These are phyloP conservation scores for Evernia prunastri DNA, from an alignment of 495 filamentous ascomycete species.

Conservation along the genomic window DNA sequence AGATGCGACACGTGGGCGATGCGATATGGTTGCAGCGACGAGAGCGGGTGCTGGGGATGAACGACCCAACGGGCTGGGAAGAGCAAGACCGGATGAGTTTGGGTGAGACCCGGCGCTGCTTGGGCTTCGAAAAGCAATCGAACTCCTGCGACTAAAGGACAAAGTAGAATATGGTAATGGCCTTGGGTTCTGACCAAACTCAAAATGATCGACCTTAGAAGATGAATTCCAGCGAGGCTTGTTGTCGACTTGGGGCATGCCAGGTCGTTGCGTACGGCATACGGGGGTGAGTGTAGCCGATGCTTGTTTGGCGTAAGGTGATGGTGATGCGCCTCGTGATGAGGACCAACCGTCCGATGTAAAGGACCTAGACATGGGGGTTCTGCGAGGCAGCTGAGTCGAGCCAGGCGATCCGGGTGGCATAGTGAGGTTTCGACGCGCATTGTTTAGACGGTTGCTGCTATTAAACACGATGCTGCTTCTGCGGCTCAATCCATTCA, in stretches of 20 bases:
- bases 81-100: slow-evolving; percentile 30
- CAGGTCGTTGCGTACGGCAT: slow-evolving; percentile 43
- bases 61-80: slow-evolving; percentile 35
- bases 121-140: slow-evolving; percentile 33
- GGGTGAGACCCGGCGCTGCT: slow-evolving; percentile 33
- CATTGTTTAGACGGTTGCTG: slow-evolving; percentile 33
- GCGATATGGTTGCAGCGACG: slow-evolving; percentile 32
- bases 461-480: slow-evolving; percentile 48
- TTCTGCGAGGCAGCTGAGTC: slow-evolving; percentile 39
- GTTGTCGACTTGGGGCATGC: slow-evolving; percentile 43
- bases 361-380: slow-evolving; percentile 27
- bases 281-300: slow-evolving; percentile 51
- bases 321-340: slow-evolving; percentile 38
- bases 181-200: slow-evolving; percentile 65
- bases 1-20: slow-evolving; percentile 38
- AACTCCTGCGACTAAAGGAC: slow-evolving; percentile 52
- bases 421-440: slow-evolving; percentile 36
- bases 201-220: slow-evolving; percentile 60
- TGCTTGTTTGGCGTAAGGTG: slow-evolving; percentile 42
- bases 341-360: slow-evolving; percentile 21
- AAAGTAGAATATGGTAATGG: slow-evolving; percentile 57
- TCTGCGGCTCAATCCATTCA: slow-evolving; percentile 41
- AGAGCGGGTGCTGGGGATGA: slow-evolving; percentile 38
- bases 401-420: slow-evolving; percentile 35
- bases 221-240: slow-evolving; percentile 77